Evolutionary conservation across 2,329 filamentous ascomycete species (phyloP).

Genomic region (Aspergillus pseudoviridinutans): DNA sequence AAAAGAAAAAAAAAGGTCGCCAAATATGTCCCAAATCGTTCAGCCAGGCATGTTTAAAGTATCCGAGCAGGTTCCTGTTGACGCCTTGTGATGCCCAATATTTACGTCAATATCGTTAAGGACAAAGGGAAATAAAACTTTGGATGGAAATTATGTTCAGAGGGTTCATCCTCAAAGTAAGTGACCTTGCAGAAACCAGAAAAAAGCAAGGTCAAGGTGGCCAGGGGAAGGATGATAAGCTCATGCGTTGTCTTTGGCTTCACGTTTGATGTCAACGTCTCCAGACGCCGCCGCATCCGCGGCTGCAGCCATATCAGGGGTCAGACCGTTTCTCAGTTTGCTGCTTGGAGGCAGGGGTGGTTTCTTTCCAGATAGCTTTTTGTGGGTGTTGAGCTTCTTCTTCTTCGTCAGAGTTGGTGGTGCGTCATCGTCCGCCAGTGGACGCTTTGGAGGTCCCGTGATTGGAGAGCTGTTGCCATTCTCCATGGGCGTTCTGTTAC

Average conservation of each 20-base stretch:
- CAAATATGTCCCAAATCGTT: conserved; percentile 18
- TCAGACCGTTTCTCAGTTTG: conserved; percentile 42
- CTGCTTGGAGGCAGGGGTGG: conserved; percentile 31
- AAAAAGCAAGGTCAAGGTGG: not conserved
- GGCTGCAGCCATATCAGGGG: conserved; percentile 28
- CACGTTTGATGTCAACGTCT: conserved; percentile 33
- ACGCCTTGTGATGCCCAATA: conserved; percentile 25
- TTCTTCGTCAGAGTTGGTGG: conserved; percentile 47
- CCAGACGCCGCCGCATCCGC: conserved; percentile 21
- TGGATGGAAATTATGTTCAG: conserved; percentile 18
- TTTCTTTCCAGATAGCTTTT: conserved; percentile 36
- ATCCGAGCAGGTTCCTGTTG: conserved; percentile 17
- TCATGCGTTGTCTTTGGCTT: conserved; percentile 26
- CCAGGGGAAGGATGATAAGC: not conserved
- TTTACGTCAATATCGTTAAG: conserved; percentile 25
- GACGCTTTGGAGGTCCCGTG: conserved; percentile 33
- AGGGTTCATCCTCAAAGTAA: conserved; percentile 7
- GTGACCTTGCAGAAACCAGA: conserved; percentile 5
- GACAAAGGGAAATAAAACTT: conserved; percentile 2
- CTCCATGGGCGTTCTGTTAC: conserved; percentile 44
- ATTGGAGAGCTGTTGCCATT: conserved; percentile 38
- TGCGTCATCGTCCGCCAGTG: conserved; percentile 40
- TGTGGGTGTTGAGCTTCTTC: conserved; percentile 43
- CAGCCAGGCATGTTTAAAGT: conserved; percentile 12
- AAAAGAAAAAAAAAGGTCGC: conserved; percentile 15